Conservation (phyloP, 768 basidiomycete species). For the Pulveroboletus ravenelii region DNA sequence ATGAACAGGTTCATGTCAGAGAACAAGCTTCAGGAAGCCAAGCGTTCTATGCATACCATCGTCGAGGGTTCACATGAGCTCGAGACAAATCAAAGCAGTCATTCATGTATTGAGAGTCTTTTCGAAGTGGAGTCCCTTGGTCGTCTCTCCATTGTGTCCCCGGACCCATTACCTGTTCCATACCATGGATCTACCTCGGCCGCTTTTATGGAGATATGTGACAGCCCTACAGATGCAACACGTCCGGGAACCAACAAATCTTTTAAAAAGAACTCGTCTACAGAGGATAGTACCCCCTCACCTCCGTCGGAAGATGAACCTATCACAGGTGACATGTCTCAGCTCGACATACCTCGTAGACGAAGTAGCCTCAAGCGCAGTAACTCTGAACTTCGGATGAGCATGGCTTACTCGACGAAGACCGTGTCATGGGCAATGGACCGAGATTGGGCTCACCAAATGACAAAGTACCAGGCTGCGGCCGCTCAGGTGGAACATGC, state of each 20-base stretch:
- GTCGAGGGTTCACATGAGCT: constrained; percentile 26
- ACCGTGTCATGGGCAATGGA: constrained; percentile 76
- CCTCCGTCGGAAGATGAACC: constrained; percentile 34
- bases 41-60: constrained; percentile 28
- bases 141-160: constrained; percentile 33
- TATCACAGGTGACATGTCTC: constrained; percentile 26
- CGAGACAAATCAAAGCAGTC: constrained; percentile 11
- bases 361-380: constrained; percentile 64
- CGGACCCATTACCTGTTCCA: constrained; percentile 44
- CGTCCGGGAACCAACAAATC: constrained; percentile 11
- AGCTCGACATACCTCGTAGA: constrained; percentile 39
- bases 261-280: constrained; percentile 11
- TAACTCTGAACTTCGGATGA: constrained; percentile 42
- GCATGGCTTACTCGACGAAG: constrained; percentile 50
- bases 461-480: constrained; percentile 43
- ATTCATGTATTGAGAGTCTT: constrained; percentile 15
- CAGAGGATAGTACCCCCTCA: constrained; percentile 22
- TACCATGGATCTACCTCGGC: constrained; percentile 36
- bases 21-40: constrained; percentile 17
- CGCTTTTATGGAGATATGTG: constrained; percentile 29
- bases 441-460: constrained; percentile 52
- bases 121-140: constrained; percentile 22
- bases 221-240: constrained; percentile 28
- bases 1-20: constrained; percentile 13
- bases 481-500: constrained; percentile 39